A percentile compares a stretch with the other conserved stretches of the same genome.
Conservation (phyloP, 2,329 filamentous ascomycete genomes). For the Diaporthe velutina region DNA sequence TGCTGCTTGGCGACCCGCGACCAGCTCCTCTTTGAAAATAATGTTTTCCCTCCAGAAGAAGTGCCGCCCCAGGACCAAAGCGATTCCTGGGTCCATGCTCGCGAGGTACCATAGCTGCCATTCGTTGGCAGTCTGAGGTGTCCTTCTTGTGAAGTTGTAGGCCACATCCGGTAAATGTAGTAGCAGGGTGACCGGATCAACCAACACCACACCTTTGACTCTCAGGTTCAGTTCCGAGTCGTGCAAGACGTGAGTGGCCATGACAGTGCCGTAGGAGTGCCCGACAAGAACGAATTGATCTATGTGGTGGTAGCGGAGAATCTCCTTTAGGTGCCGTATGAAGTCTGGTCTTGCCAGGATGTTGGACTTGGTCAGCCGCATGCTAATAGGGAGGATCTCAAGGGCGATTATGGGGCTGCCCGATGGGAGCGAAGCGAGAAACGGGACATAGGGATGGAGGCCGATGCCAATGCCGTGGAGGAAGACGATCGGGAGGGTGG, state of each 20-base stretch:
- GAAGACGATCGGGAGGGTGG: slow-evolving; percentile 40
- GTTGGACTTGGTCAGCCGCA: slow-evolving; percentile 45
- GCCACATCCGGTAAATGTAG: slow-evolving; percentile 78
- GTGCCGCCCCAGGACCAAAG: slow-evolving; percentile 69
- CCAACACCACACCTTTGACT: slow-evolving; percentile 61
- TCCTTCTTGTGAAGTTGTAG: slow-evolving; percentile 75
- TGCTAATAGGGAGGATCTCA: slow-evolving; percentile 41
- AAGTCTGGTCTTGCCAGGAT: slow-evolving; percentile 67
- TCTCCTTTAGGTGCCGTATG: slow-evolving; percentile 65
- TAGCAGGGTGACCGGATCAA: slow-evolving; percentile 75
- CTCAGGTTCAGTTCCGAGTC: slow-evolving; percentile 61
- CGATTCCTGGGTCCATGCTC: slow-evolving; percentile 74
- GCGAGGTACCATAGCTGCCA: slow-evolving; percentile 80
- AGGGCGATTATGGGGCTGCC: slow-evolving; percentile 40
- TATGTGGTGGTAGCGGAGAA: slow-evolving; percentile 70
- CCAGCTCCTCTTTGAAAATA: slow-evolving; percentile 76
- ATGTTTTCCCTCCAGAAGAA: slow-evolving; percentile 82
- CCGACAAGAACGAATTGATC: slow-evolving; percentile 70
- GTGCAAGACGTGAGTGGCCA: slow-evolving; percentile 72
- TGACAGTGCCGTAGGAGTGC: slow-evolving; percentile 75
- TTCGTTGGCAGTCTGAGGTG: slow-evolving; percentile 72
- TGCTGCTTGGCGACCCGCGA: slow-evolving; percentile 57
- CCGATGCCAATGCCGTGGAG: slow-evolving; percentile 42
- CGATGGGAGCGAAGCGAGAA: slow-evolving; percentile 36
- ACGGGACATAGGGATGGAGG: slow-evolving; percentile 39